phyloP scores from a whole-genome alignment of 495 filamentous ascomycete species.

The Stereocaulon alpinum region DNA sequence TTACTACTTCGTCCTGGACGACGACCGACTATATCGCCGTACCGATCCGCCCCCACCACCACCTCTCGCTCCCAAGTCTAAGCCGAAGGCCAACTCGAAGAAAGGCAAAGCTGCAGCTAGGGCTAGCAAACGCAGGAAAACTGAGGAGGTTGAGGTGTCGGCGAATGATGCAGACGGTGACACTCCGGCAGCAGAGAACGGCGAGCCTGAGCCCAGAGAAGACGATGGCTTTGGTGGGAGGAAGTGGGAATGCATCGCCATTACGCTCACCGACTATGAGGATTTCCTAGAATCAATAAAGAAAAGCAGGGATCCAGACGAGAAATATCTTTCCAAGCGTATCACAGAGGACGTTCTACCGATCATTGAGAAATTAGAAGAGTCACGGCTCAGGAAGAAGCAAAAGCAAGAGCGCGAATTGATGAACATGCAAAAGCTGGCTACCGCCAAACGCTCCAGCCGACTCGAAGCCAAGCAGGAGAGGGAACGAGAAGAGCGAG shows the following conservation, averaged over 20 bases:
- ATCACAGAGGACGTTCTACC: conserved; percentile 70
- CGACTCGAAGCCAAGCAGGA: conserved; percentile 73
- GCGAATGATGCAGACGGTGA: conserved; percentile 40
- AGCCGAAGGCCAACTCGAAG: conserved; percentile 67
- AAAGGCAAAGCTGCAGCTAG: conserved; percentile 58
- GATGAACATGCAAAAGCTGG: conserved; percentile 68
- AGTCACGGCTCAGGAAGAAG: conserved; percentile 58
- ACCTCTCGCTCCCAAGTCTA: conserved; percentile 50
- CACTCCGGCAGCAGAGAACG: conserved; percentile 31
- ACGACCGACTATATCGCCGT: conserved; percentile 82
- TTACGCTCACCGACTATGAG: conserved; percentile 66
- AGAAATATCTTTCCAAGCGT: conserved; percentile 60
- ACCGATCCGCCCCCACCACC: conserved; percentile 56
- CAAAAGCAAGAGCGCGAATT: conserved; percentile 68
- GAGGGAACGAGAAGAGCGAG: conserved; percentile 63
- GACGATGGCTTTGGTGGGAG: conserved; percentile 56
- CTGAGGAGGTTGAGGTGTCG: conserved; percentile 45
- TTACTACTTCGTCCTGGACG: conserved; percentile 82
- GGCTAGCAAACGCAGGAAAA: conserved; percentile 62
- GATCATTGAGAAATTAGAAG: conserved; percentile 71
- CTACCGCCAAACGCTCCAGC: conserved; percentile 87
- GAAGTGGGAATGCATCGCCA: conserved; percentile 86
- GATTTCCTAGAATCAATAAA: conserved; percentile 59
- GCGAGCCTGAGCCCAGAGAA: conserved; percentile 27
- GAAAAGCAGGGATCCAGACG: conserved; percentile 68